Evolutionary conservation across 208 protist species (phyloP).

Genomic region (Leishmania tarentolae): DNA sequence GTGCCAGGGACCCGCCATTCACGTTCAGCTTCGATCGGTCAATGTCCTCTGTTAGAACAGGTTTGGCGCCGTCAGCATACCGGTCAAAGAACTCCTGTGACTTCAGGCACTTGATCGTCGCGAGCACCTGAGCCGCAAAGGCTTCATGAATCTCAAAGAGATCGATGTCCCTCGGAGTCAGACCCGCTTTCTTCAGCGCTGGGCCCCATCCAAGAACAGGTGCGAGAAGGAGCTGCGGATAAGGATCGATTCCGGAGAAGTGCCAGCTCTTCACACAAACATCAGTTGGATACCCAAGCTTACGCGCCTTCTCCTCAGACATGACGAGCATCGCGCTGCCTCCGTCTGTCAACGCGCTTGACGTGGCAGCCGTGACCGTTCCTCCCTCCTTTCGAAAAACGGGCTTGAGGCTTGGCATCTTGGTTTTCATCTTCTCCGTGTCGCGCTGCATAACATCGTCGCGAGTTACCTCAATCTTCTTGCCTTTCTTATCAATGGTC

Average conservation of each 20-base stretch:
- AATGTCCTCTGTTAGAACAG: slow-evolving; percentile 49
- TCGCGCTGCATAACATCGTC: slow-evolving; percentile 81
- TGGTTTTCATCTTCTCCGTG: slow-evolving; percentile 56
- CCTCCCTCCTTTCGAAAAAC: slow-evolving; percentile 77
- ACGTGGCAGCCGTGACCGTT: slow-evolving; percentile 84
- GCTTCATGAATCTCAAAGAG: slow-evolving; percentile 91
- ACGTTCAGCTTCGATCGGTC: slow-evolving; percentile 82
- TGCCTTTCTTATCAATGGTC: slow-evolving; percentile 41
- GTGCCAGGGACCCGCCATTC: slow-evolving; percentile 77
- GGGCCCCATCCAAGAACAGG: slow-evolving; percentile 83
- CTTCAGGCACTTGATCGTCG: slow-evolving; percentile 68
- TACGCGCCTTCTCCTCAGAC: slow-evolving; percentile 82
- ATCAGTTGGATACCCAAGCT: slow-evolving; percentile 78
- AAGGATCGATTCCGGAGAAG: slow-evolving; percentile 86
- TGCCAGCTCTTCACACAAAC: slow-evolving; percentile 63
- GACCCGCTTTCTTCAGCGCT: slow-evolving; percentile 61
- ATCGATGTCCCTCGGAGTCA: slow-evolving; percentile 82
- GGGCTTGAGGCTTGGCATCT: slow-evolving; percentile 71
- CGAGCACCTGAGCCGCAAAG: slow-evolving; percentile 88
- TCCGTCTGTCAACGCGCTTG: slow-evolving; percentile 82
- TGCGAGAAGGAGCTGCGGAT: slow-evolving; percentile 85
- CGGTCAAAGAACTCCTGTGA: slow-evolving; percentile 77
- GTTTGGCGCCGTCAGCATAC: slow-evolving; percentile 36
- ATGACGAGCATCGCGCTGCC: slow-evolving; percentile 82
- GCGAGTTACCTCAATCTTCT: slow-evolving; percentile 35